phyloP scores from a whole-genome alignment of 2,329 filamentous ascomycete species.

The Pseudocercospora vitis region DNA sequence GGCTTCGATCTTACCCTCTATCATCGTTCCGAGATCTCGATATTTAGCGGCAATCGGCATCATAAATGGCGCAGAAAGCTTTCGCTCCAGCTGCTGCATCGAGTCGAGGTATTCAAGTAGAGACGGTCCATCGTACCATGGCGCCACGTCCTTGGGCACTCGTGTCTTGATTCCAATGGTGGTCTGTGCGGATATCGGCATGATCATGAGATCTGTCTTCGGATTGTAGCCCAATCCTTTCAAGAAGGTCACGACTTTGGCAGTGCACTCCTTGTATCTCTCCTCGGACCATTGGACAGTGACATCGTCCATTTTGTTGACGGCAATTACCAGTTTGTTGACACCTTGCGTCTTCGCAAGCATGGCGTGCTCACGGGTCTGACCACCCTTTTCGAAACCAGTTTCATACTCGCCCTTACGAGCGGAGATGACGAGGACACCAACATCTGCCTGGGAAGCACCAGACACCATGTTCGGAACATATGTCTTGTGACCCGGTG shows the following conservation, averaged over 20 bases:
- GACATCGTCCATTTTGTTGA: conserved; percentile 99
- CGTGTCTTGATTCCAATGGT: conserved; percentile 85
- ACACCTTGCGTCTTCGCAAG: conserved; percentile 98
- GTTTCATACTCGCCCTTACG: conserved; percentile 99
- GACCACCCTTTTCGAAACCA: conserved; percentile 93
- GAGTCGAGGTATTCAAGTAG: conserved; percentile 92
- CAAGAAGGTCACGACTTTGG: conserved; percentile 82
- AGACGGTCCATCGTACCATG: conserved; percentile 87
- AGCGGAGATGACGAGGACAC: conserved; percentile 91
- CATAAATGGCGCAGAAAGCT: conserved; percentile 98
- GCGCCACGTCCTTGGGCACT: conserved; percentile 70
- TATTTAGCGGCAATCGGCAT: conserved; percentile 98
- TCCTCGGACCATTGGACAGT: conserved; percentile 96
- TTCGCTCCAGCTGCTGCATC: conserved; percentile 91
- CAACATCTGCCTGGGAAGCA: conserved; percentile 78
- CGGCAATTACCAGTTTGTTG: conserved; percentile 89
- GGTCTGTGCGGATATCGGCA: conserved; percentile 92
- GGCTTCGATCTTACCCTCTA: conserved; percentile 95
- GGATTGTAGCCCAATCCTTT: conserved; percentile 92
- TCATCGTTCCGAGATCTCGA: conserved; percentile 93
- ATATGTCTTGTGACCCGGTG: conserved; percentile 95
- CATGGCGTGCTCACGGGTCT: conserved; percentile 96
- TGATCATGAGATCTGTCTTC: conserved; percentile 89
- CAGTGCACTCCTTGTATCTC: conserved; percentile 88
- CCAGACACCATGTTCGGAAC: conserved; percentile 95